Percentiles rank a stretch among this genome's conserved stretches.
phyloP scores from a whole-genome alignment of 176 grass and related monocot genomes.

The Aegilops sharonensis region DNA sequence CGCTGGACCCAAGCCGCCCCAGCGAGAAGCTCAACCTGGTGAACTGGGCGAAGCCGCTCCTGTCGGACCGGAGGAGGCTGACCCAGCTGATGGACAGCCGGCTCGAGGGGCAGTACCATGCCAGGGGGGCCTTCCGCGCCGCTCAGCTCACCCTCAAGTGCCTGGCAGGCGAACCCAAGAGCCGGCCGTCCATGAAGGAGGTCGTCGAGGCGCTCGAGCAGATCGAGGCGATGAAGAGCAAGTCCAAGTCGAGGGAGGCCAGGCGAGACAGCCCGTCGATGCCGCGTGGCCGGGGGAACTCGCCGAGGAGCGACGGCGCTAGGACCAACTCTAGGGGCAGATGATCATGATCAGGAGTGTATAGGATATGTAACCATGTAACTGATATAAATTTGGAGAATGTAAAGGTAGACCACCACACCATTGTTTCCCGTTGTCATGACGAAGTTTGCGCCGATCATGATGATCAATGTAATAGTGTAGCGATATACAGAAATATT shows the following conservation, averaged over 20 bases:
- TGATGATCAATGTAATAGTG: slow-evolving; percentile 29
- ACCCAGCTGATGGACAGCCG: slow-evolving; percentile 62
- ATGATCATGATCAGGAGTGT: neutral
- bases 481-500: neutral
- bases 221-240: slow-evolving; percentile 61
- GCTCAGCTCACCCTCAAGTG: slow-evolving; percentile 78
- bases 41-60: slow-evolving; percentile 64
- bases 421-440: slow-evolving; percentile 39
- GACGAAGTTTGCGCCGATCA: slow-evolving; percentile 24
- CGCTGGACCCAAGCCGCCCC: slow-evolving; percentile 39
- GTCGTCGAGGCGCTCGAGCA: slow-evolving; percentile 71
- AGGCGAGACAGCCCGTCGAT: slow-evolving; percentile 27
- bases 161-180: slow-evolving; percentile 63
- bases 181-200: slow-evolving; percentile 86
- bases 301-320: slow-evolving; percentile 24
- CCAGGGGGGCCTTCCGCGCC: slow-evolving; percentile 59
- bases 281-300: neutral
- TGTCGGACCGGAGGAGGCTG: slow-evolving; percentile 70
- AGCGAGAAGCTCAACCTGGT: slow-evolving; percentile 60
- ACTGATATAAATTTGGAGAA: slow-evolving; percentile 18
- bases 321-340: slow-evolving; percentile 42
- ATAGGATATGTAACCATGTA: slow-evolving; percentile 19
- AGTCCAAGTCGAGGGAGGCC: slow-evolving; percentile 29
- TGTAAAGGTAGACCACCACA: slow-evolving; percentile 38
- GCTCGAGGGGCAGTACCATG: slow-evolving; percentile 72